phyloP scores from a whole-genome alignment of 805 yeast species.

The Hanseniaspora mollemarum region DNA sequence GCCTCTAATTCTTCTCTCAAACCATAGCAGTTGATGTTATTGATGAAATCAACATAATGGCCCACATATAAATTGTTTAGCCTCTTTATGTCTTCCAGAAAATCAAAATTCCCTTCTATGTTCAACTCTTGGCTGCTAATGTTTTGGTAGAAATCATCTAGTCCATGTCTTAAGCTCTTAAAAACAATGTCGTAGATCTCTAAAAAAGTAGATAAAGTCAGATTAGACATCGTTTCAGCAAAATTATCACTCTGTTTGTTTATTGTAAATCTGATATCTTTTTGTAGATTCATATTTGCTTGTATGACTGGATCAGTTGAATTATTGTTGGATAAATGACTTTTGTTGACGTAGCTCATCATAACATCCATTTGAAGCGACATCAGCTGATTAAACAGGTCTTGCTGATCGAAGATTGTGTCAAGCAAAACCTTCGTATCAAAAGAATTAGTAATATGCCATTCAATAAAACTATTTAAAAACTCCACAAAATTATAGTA shows the following conservation, averaged over 20 bases:
- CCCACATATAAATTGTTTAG: neutral
- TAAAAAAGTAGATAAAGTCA: neutral
- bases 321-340: neutral
- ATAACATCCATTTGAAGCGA: neutral
- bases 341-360: neutral
- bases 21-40: neutral
- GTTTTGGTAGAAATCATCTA: neutral
- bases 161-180: neutral
- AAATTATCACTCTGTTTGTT: conserved; percentile 1
- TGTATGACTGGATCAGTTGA: conserved; percentile 7
- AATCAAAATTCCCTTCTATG: neutral
- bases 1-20: neutral
- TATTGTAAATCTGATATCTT: conserved; percentile 1
- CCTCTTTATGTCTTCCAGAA: neutral
- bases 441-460: conserved; percentile 16
- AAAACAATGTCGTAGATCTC: conserved; percentile 1
- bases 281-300: conserved; percentile 10
- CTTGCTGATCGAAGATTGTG: neutral
- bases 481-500: conserved; percentile 26
- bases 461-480: conserved; percentile 23
- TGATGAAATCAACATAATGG: neutral
- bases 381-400: neutral
- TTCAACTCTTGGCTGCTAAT: neutral
- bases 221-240: conserved; percentile 10
- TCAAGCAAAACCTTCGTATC: conserved; percentile 15